Evolutionary conservation across 441 rosid genomes (phyloP).

Genomic region (Gossypium trilobum): DNA sequence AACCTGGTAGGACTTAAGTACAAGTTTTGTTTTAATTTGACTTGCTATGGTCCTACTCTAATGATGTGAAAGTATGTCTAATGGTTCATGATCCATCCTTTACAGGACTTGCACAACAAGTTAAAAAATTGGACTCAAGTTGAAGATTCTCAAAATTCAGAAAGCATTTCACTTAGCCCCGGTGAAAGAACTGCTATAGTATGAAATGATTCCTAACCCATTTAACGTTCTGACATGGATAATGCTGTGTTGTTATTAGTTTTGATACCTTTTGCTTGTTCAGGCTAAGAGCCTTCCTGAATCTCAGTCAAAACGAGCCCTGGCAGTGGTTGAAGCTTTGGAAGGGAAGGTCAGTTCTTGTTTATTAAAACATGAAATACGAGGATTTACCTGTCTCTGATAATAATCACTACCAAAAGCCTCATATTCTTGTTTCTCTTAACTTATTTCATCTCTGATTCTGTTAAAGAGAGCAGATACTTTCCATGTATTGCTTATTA

Average conservation of each 20-base stretch:
- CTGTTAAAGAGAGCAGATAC: neutral
- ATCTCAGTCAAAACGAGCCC: conserved; percentile 60
- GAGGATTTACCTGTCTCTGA: neutral
- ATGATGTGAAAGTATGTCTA: conserved; percentile 16
- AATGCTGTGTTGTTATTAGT: neutral
- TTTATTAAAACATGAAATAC: conserved; percentile 1
- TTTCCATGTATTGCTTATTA: neutral
- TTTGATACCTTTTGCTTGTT: conserved; percentile 13
- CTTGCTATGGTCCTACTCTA: conserved; percentile 13
- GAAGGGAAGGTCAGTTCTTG: conserved; percentile 74
- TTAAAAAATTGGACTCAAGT: conserved; percentile 69
- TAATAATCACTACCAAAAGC: neutral
- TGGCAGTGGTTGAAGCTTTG: conserved; percentile 61
- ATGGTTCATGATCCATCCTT: conserved; percentile 15
- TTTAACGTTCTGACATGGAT: neutral
- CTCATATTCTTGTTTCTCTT: neutral
- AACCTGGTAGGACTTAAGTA: conserved; percentile 48
- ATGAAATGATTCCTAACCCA: conserved; percentile 25
- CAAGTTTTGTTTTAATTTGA: conserved; percentile 15
- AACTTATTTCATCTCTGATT: neutral
- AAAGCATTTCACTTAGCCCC: conserved; percentile 37
- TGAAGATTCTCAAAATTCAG: conserved; percentile 51
- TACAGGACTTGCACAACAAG: conserved; percentile 67
- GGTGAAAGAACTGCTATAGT: conserved; percentile 67
- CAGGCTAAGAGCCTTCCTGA: conserved; percentile 79